These are phyloP conservation scores for Fermentozyma sake DNA, from an alignment of 1,139 yeast species.

Conservation along the genomic window DNA sequence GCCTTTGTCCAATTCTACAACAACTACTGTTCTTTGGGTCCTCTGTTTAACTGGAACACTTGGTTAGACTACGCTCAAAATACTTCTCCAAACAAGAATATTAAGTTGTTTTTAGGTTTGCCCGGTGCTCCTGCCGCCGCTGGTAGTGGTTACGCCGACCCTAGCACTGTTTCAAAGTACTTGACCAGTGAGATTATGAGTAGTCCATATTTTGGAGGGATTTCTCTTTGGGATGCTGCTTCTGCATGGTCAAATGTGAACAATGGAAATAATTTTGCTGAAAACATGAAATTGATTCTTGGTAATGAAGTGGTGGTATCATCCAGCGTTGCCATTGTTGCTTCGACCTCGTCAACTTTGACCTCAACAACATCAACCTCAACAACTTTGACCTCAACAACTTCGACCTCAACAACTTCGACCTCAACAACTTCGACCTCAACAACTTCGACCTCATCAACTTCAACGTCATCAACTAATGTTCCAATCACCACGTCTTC, in stretches of 20 bases:
- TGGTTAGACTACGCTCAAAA: conserved; percentile 71
- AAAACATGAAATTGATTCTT: conserved; percentile 12
- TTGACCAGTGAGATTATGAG: conserved; percentile 26
- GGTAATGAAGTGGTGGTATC: conserved; percentile 1
- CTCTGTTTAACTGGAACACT: conserved; percentile 73
- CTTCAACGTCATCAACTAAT: too few relatives aligned
- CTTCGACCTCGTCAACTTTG: too few relatives aligned
- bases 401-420: conserved; percentile 2
- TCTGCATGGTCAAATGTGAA: conserved; percentile 28
- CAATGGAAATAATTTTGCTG: conserved; percentile 10
- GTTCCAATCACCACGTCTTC: conserved; percentile 5
- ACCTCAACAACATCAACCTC: too few relatives aligned
- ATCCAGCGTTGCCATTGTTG: conserved; percentile 1
- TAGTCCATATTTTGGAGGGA: conserved; percentile 66
- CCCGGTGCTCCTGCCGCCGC: conserved; percentile 72
- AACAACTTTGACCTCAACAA: conserved; percentile 3
- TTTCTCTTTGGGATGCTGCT: conserved; percentile 83
- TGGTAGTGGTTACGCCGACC: conserved; percentile 50
- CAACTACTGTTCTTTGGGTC: conserved; percentile 67
- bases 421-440: conserved; percentile 3
- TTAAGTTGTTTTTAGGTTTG: conserved; percentile 65
- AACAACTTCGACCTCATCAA: conserved; percentile 2
- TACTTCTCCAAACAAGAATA: conserved; percentile 62
- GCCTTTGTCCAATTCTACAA: conserved; percentile 92
- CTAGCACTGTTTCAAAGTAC: conserved; percentile 15